phyloP scores from a whole-genome alignment of 495 filamentous ascomycete species.

The Penicillium daleae region DNA sequence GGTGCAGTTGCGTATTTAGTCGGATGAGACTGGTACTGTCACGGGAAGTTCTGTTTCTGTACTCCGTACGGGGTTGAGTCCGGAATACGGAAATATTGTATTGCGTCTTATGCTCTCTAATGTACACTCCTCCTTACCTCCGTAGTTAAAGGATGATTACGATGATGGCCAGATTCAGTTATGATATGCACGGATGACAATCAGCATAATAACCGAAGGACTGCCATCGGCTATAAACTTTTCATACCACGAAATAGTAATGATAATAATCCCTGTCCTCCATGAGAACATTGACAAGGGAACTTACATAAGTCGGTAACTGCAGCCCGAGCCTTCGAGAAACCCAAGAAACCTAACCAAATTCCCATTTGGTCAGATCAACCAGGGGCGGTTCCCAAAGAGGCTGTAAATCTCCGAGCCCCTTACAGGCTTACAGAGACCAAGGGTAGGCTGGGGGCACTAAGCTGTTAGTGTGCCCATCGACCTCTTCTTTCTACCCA shows the following conservation, averaged over 20 bases:
- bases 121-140: no score
- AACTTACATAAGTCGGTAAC: no score
- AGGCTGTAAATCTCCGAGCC: slow-evolving; percentile 6
- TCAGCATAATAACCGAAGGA: not conserved
- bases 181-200: not conserved
- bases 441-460: not conserved
- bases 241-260: not conserved
- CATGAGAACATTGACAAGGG: not conserved
- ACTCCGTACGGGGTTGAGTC: not conserved
- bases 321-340: slow-evolving; percentile 5
- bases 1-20: not conserved
- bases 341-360: not conserved
- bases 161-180: not conserved
- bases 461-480: not conserved
- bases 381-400: not conserved
- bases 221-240: not conserved
- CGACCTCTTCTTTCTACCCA: slow-evolving; percentile 1
- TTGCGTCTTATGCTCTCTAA: not conserved
- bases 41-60: not conserved
- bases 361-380: not conserved
- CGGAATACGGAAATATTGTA: not conserved
- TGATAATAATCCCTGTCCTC: not conserved
- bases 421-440: not conserved
- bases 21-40: not conserved
- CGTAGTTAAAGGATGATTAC: not conserved